Base-by-base conservation (phyloP, 2,329 filamentous ascomycete species). In the Mariannaea elegans region DNA sequence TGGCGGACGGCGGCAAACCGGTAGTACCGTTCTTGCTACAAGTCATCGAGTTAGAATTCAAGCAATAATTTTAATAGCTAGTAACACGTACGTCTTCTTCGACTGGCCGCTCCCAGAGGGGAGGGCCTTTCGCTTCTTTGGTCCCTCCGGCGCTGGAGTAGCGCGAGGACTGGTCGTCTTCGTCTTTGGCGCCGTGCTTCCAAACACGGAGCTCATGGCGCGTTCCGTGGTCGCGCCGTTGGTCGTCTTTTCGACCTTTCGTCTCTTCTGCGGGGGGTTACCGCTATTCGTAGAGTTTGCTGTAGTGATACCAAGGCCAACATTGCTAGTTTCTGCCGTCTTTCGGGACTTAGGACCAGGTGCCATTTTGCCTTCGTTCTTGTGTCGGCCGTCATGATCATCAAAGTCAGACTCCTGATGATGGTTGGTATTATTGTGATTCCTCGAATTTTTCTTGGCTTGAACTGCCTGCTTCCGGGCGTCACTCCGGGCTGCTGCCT, bases 401-500 rank as follows among this genome's bases (percentile, higher is more conserved):
- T 97, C 93, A 64, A 89, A 88, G 69, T 97, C 93, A 0, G 90
- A 92, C 63, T 96, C 93, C n/a, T 71, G 65, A n/a, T 52, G 53
- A 51, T 69, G 57, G n/a, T 56, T 48, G 31, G 58, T 61, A 46
- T 66, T 66, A 19, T 67, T 66, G 42, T 90, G 87, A 52, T 80
- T 82, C 71, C 88, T 90, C 65, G 86, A 86, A 63, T 88, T 90
- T 73, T 91, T 92, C 71, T 91, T 91, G 38, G 90, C 90, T 63
- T 89, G 84, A 61, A 94, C 82, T 19, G 92, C 91, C 76, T 97
- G 93, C 72, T 94, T 93, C 65, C 92, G 85, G 31, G 90, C 89
- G 72, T 96, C 93, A 74, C 92, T 95, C 67, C 94, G 87, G 56
- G 91, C 89, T 12, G 92, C 91, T 18, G 91, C 91, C 74, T 97